Evolutionary conservation across 1,284 basidiomycete genomes (phyloP).

Genomic region (Apiotrichum porosum): DNA sequence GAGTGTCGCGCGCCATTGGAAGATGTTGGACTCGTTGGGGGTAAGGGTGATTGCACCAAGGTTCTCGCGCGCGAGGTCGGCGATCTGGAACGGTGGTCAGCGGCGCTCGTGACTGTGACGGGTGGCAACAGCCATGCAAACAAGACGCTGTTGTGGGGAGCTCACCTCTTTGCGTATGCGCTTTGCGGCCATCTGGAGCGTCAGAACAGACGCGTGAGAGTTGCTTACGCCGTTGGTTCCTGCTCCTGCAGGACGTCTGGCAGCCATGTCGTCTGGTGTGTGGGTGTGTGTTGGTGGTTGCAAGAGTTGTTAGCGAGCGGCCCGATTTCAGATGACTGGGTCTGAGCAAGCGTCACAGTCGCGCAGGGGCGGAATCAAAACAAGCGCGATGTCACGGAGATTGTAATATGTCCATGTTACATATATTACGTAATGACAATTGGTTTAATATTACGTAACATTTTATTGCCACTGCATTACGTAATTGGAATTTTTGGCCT

Average conservation of each 20-base stretch:
- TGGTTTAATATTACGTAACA: too few species aligned
- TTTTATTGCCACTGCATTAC: too few species aligned
- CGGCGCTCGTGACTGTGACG: not conserved
- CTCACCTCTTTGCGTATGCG: conserved; percentile 72
- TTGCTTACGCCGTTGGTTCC: conserved; percentile 1
- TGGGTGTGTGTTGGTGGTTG: too few species aligned
- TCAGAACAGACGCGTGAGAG: too few species aligned
- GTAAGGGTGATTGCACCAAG: conserved; percentile 67
- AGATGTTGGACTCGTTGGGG: conserved; percentile 58
- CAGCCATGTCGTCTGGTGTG: conserved; percentile 7
- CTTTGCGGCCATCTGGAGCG: conserved; percentile 67
- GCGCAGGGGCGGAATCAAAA: too few species aligned
- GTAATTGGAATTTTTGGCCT: too few species aligned
- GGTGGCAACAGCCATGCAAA: not conserved
- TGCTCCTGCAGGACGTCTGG: conserved; percentile 1
- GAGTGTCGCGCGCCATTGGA: conserved; percentile 64
- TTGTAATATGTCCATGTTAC: too few species aligned
- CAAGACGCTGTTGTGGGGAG: not conserved
- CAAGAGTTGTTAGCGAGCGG: too few species aligned
- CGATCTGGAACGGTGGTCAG: conserved; percentile 51
- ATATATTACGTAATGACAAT: too few species aligned
- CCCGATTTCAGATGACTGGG: too few species aligned
- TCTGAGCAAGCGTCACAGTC: too few species aligned
- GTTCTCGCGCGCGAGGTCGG: conserved; percentile 76
- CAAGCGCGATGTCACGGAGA: too few species aligned